These are phyloP conservation scores for Vaccinium corymbosum DNA, from an alignment of 148 eudicot genomes.

Conservation along the genomic window DNA sequence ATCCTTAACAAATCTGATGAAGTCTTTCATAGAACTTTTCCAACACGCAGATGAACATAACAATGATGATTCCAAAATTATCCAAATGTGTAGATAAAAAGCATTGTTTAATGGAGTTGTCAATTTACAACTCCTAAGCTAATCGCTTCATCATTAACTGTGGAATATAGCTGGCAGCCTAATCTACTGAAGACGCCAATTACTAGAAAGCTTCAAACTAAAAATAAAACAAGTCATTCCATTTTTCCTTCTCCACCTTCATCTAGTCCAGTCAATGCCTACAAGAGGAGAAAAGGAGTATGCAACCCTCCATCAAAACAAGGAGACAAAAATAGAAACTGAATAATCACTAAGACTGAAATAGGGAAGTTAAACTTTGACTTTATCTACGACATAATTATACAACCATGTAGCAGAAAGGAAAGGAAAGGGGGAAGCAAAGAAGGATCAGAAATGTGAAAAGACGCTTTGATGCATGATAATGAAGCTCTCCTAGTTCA, in stretches of 20 bases:
- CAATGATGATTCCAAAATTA: background rate
- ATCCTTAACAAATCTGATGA: background rate
- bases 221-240: slow-evolving; percentile 33
- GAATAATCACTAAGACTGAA: slow-evolving; percentile 14
- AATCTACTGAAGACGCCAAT: slow-evolving; percentile 1
- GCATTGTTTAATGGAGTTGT: background rate
- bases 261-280: slow-evolving; percentile 79
- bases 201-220: slow-evolving; percentile 15
- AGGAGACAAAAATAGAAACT: slow-evolving; percentile 11
- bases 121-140: slow-evolving; percentile 16
- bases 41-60: too few relatives aligned
- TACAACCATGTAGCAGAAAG: background rate
- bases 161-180: background rate
- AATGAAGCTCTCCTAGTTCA: background rate
- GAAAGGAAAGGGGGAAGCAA: background rate
- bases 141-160: slow-evolving; percentile 15
- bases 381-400: background rate
- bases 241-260: slow-evolving; percentile 55
- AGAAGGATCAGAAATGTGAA: background rate
- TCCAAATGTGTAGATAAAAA: background rate
- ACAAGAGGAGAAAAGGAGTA: slow-evolving; percentile 53
- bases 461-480: background rate
- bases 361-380: background rate
- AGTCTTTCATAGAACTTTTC: background rate
- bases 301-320: slow-evolving; percentile 34